Evolutionary conservation across 345 rosid genomes (phyloP).

Genomic region (Citrus maxima): DNA sequence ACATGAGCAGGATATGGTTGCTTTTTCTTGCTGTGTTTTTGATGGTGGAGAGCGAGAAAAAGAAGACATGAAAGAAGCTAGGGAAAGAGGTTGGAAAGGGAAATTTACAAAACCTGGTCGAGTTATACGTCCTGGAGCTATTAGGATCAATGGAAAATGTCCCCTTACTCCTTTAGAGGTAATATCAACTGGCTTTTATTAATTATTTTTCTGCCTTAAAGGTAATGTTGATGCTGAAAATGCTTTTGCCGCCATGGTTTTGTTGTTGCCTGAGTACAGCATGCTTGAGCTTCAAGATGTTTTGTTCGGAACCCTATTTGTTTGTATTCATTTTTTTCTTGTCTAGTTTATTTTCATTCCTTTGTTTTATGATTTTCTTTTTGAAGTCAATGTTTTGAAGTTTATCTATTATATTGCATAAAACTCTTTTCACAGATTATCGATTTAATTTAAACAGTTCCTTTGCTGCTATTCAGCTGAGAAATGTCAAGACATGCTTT

Average conservation of each 20-base stretch:
- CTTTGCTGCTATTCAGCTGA: neutral
- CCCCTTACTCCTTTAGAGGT: slow-evolving; percentile 99
- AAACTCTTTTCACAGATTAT: neutral
- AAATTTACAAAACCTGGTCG: slow-evolving; percentile 98
- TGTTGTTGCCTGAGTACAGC: neutral
- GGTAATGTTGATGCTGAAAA: neutral
- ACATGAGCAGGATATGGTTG: slow-evolving; percentile 91
- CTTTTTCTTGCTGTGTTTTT: slow-evolving; percentile 98
- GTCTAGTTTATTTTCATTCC: neutral
- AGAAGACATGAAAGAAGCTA: slow-evolving; percentile 82
- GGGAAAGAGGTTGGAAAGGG: slow-evolving; percentile 98
- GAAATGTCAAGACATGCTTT: neutral
- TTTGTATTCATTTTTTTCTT: neutral
- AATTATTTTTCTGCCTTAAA: neutral
- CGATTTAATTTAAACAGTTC: too few species aligned
- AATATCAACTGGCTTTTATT: slow-evolving; percentile 4
- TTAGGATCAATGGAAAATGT: slow-evolving; percentile 93
- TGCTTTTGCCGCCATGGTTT: neutral
- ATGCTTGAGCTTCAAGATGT: neutral
- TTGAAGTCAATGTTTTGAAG: neutral
- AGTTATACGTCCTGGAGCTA: slow-evolving; percentile 93
- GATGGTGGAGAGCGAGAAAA: slow-evolving; percentile 94
- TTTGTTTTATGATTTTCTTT: neutral
- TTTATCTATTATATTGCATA: neutral
- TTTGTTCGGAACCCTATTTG: neutral